Evolutionary conservation across 1,284 basidiomycete species (phyloP), one percentile per base, ranked within the genome.

Genomic region (Leccinum angustisporum): DNA sequence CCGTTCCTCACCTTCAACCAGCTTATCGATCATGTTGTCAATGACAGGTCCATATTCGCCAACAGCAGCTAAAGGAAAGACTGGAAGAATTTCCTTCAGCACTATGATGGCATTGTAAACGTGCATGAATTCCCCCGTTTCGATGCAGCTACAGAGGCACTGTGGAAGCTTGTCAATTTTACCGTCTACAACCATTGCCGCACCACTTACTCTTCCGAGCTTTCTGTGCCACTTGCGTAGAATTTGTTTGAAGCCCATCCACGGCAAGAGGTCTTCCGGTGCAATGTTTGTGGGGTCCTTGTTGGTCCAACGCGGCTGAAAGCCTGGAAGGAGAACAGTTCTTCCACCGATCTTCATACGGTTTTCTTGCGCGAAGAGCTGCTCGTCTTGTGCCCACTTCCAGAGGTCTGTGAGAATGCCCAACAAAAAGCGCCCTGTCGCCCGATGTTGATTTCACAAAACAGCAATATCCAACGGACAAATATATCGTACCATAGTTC

Each of bases 41-140:
- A 98, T 80, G 21, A 76, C 78, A 8, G 80, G 72, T 13, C 90
- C 90, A 36, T 80, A 77, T 58, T 81, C 80, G 48, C 75, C 72
- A 46, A 90, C 83, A 18, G 84, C 77, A 53, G 87, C 83, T 34
- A 92, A 72, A 16, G 96, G 96, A 77, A 95, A 97, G 55, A 91
- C 88, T 2, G 92, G 89, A 52, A 96, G 82, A 36, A 98, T 86
- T 73, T 96, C 92, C 68, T 95, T 94, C 61, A 96, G 81, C 27
- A 97, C 88, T 53, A 95, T 85, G 71, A 97, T 91, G 11, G 92
- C 86, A 71, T 98, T 98, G 75, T 95, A 95, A 61, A 97, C 91
- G 70, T 94, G 93, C 91, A 97, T 95, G 74, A 95, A 97, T 70
- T 95, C 94, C 67, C 88, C 88, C 2, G 85, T 85, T 72, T 86